Percentiles rank a stretch among this genome's conserved stretches.
These are phyloP conservation scores for Cutaneotrichosporon daszewskae DNA, from an alignment of 1,284 basidiomycete genomes.

Conservation along the genomic window DNA sequence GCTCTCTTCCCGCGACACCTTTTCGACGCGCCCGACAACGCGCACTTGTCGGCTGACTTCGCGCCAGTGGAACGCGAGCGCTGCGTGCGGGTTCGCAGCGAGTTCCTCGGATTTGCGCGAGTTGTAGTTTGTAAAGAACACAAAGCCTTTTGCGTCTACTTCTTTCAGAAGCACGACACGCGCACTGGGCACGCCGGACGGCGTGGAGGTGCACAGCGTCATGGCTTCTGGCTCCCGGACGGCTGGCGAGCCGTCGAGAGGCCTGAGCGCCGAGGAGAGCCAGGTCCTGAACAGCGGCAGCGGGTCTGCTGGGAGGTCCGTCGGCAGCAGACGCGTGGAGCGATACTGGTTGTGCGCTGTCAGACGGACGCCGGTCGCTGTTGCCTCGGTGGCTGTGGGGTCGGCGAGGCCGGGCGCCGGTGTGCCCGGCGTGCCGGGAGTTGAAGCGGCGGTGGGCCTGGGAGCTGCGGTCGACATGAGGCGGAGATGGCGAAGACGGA, in stretches of 20 bases:
- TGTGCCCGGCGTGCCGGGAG: no score
- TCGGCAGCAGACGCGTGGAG: constrained; percentile 58
- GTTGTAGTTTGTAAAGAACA: constrained; percentile 94
- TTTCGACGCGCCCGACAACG: constrained; percentile 78
- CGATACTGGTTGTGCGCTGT: constrained; percentile 70
- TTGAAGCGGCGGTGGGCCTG: no score
- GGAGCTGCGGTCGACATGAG: no score
- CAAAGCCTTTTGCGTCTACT: constrained; percentile 75
- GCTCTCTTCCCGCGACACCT: constrained; percentile 63
- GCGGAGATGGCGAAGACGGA: no score
- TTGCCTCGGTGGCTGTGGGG: constrained; percentile 4
- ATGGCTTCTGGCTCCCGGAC: constrained; percentile 78
- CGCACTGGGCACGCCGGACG: constrained; percentile 70
- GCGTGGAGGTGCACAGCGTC: constrained; percentile 71
- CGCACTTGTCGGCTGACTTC: constrained; percentile 77
- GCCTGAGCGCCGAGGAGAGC: constrained; percentile 61
- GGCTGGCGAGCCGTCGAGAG: constrained; percentile 22
- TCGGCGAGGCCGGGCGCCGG: no score
- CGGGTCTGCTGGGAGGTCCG: constrained; percentile 60
- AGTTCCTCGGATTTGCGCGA: constrained; percentile 87
- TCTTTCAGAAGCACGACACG: constrained; percentile 90
- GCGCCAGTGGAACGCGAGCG: constrained; percentile 86
- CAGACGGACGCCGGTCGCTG: constrained; percentile 47
- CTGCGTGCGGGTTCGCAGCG: constrained; percentile 65
- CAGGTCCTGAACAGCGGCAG: constrained; percentile 76